Conservation (phyloP, 345 rosid genomes). For the Citrus trifoliata region DNA sequence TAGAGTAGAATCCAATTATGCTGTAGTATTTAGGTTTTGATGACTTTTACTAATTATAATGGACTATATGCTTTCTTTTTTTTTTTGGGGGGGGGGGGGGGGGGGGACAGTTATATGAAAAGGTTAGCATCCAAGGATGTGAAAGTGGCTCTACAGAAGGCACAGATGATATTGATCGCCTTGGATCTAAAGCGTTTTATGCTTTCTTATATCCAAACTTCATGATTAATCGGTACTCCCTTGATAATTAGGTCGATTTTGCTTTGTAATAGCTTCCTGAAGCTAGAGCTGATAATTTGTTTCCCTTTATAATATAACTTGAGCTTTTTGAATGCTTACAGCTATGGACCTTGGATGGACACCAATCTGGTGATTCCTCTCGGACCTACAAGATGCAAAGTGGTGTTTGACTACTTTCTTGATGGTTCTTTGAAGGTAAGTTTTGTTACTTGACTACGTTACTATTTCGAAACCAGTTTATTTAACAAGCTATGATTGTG, state of each 20-base stretch:
- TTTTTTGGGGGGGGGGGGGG: neutral
- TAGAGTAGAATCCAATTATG: neutral
- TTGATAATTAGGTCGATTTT: neutral
- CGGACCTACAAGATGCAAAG: conserved; percentile 69
- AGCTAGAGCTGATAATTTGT: neutral
- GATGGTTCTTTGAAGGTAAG: conserved; percentile 60
- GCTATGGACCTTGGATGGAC: conserved; percentile 99
- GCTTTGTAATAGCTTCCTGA: neutral
- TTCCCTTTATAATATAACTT: neutral
- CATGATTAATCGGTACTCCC: conserved; percentile 78
- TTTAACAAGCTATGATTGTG: neutral
- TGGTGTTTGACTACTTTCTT: conserved; percentile 84
- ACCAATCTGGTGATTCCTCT: conserved; percentile 80
- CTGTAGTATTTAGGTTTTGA: neutral
- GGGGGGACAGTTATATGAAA: conserved; percentile 52
- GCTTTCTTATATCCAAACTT: conserved; percentile 92
- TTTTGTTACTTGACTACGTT: neutral
- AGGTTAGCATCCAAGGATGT: conserved; percentile 83
- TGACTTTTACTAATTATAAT: neutral
- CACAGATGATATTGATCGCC: conserved; percentile 45
- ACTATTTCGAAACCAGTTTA: too few relatives aligned
- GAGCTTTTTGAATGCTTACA: conserved; percentile 4
- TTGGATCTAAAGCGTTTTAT: conserved; percentile 76
- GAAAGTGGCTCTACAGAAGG: conserved; percentile 45
- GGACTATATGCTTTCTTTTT: conserved; percentile 1